Evolutionary conservation across 805 yeast genomes (phyloP), one percentile per base, ranked within the genome.

Genomic region (Yarrowia deformans): DNA sequence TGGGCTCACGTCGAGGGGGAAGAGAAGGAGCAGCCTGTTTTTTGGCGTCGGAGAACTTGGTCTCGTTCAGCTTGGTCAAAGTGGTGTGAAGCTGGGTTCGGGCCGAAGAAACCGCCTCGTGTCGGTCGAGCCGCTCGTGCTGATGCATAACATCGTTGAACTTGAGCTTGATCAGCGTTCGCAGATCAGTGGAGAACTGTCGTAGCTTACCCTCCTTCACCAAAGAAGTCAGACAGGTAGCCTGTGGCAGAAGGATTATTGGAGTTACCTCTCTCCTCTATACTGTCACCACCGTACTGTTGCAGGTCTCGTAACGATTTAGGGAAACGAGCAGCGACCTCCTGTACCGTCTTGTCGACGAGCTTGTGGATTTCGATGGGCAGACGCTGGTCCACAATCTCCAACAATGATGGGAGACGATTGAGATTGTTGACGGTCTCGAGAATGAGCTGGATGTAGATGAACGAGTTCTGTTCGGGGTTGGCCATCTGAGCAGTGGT

Each of bases 281-380:
- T 18, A 18, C 18, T 60, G 34, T 60, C 66, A 1, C 39, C 46
- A 34, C 66, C 58, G 46, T 69, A 43, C 32, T 60, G 60, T 16
- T 56, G 58, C 19, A 69, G 19, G 8, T 69, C 72, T 68, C 80
- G 79, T 45, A 81, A 70, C 42, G 80, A 70, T 48, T 80, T 83
- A 40, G 86, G 83, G 74, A 87, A 87, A 71, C 84, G 85, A 70
- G 82, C 78, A 71, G 88, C 87, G 6, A 87, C 84, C 71, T 90
- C 93, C 69, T 87, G 90, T 4, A 87, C 85, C 0, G 89, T 82
- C 71, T 87, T 83, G 68, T 84, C 84, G 23, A 90, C 82, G 73
- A 93, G 77, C 55, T 84, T 86, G 72, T 87, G 89, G 14, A 90
- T 74, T 74, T 93, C 97, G 69, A 79, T 82, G 37, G 84, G 85